Base-by-base conservation (phyloP, 345 rosid genomes). In the Citrus reticulata region DNA sequence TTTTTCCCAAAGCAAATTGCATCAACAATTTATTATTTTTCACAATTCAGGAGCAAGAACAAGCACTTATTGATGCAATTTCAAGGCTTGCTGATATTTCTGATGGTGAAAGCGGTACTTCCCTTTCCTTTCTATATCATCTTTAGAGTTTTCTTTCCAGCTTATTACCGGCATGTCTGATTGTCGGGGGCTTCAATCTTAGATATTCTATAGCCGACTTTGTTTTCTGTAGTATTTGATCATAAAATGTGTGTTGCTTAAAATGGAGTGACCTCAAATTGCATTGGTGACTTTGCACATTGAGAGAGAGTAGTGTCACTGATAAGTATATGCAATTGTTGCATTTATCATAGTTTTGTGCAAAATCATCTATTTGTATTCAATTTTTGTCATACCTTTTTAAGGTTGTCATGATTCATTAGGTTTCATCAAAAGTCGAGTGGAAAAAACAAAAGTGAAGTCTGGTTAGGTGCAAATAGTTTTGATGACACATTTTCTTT, bases 41-140 rank as follows among this genome's bases (percentile, higher is more conserved):
- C 55, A 72, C 13, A 27, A 78, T 86, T 62, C 81, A 93, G 98
- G 98, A 92, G 74, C 98, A 94, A 78, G 98, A 94, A 71, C 89
- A 87, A 82, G 86, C 97, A 3, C 95, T 94, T 68, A 68, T 88
- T 68, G 94, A 84, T 71, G 98, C 97, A 69, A 89, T 94, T 49
- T 82, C 92, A 25, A 91, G 85, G 86, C 89, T 94, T 78, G 91
- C 85, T 57, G 95, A 91, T 73, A 81, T 92, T 76, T 92, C 95
- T 4, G 95, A 92, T 82, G 93, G 94, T 61, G 93, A 91, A 82
- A 86, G 87, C 46, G 94, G 98, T 83, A 87, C 58, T 58, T 83
- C 40, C 59, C 46, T 59, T 73, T 60, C 61, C 14, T 59, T 74
- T 68, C 54, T 62, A 40, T 46, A 46, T 66, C 51, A 73, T 64